A percentile compares a stretch with the other conserved stretches of the same genome.
phyloP scores from a whole-genome alignment of 371 early-diverging fungal species.

The Gilbertella persicaria region DNA sequence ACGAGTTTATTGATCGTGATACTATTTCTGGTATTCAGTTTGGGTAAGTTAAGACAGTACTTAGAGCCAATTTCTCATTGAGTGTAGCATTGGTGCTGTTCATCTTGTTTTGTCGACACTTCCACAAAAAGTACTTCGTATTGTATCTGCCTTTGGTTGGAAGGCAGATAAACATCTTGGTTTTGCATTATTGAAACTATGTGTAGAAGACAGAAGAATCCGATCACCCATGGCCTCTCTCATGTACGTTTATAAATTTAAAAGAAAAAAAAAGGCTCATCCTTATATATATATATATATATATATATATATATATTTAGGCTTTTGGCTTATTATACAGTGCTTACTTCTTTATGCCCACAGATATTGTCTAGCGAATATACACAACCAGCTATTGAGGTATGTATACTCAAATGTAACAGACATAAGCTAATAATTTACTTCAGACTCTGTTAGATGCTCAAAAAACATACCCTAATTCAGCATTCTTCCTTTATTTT shows the following conservation, averaged over 20 bases:
- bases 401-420: slow-evolving; percentile 8
- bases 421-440: neutral
- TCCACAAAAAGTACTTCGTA: slow-evolving; percentile 61
- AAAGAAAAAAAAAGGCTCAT: neutral
- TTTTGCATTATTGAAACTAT: slow-evolving; percentile 56
- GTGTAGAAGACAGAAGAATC: slow-evolving; percentile 58
- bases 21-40: slow-evolving; percentile 57
- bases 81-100: slow-evolving; percentile 63
- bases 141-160: slow-evolving; percentile 67
- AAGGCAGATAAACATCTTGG: slow-evolving; percentile 66
- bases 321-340: slow-evolving; percentile 51
- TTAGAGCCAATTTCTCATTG: neutral
- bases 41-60: slow-evolving; percentile 31
- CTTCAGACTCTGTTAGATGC: slow-evolving; percentile 56
- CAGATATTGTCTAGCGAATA: slow-evolving; percentile 44
- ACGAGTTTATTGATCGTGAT: slow-evolving; percentile 52
- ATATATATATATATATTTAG: too few species aligned
- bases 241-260: slow-evolving; percentile 48
- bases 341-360: slow-evolving; percentile 46
- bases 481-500: slow-evolving; percentile 66
- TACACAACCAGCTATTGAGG: slow-evolving; percentile 60
- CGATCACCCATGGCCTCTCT: slow-evolving; percentile 66
- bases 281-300: neutral
- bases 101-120: slow-evolving; percentile 61
- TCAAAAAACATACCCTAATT: slow-evolving; percentile 58